Evolutionary conservation across 345 rosid genomes (phyloP), one percentile per base, ranked within the genome.

Genomic region (Triadica sebifera): DNA sequence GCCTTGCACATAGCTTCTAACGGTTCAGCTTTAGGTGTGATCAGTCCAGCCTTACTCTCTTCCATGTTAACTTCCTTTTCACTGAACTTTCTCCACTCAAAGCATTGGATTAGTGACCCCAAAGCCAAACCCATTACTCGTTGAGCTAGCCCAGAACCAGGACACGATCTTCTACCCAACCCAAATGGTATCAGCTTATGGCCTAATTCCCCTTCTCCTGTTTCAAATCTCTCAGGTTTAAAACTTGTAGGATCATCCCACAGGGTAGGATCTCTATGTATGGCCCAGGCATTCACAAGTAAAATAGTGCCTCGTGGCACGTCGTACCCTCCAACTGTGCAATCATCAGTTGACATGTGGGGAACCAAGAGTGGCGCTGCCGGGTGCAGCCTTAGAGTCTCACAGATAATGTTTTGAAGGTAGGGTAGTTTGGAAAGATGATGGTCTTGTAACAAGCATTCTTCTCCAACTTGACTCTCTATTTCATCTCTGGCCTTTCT

Each of bases 261-360:
- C 7, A 34, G 55, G 0, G 0, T 22, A 20, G 55, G 70, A 41
- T 88, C 90, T 70, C 91, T 78, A 0, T 88, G 89, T 15, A 91
- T 86, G 5, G 86, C 81, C 91, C 93, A 90, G 0, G 58, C 85
- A 63, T 89, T 89, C 6, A 76, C 73, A 45, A 89, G 34, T 8
- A 91, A 37, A 0, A 84, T 86, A 13, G 90, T 83, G n/a, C 75
- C 85, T n/a, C 78, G 65, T 24, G 90, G 84, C 29, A 87, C 39
- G 16, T 85, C 55, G 19, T 81, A 89, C 0, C 87, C 89, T 0
- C 76, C 87, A 4, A 87, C 52, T 8, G 20, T 70, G 50, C 89
- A 87, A 50, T 87, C 83, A 1, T 74, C 74, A 0, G 88, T 85
- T 9, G 86, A 71, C 73, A 74, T 0, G 67, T 90, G 96, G 0